phyloP scores from a whole-genome alignment of 257 asterid genomes.

The Solanum etuberosum region DNA sequence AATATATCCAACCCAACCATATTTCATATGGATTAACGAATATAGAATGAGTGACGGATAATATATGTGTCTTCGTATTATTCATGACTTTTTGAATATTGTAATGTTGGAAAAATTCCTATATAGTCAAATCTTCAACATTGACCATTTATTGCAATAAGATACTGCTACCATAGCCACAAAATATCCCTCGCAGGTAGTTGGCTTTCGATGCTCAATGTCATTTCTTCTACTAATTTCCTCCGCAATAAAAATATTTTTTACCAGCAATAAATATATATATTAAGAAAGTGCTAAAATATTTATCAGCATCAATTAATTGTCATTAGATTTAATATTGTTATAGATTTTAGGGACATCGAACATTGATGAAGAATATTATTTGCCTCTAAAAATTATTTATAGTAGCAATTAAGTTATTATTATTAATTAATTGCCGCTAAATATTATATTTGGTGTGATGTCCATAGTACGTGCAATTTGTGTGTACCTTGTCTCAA shows the following conservation, averaged over 20 bases:
- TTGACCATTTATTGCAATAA: neutral
- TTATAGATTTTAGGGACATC: too few species aligned
- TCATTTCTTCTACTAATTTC: neutral
- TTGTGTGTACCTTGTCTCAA: neutral
- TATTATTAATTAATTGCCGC: too few species aligned
- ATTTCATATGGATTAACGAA: neutral
- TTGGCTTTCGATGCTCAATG: neutral
- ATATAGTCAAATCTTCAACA: neutral
- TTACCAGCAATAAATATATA: too few species aligned
- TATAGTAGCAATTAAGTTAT: too few species aligned
- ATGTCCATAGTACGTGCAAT: neutral
- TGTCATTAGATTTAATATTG: too few species aligned
- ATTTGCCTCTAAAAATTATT: neutral
- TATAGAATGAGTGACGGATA: neutral
- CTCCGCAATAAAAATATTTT: too few species aligned
- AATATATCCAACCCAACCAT: neutral
- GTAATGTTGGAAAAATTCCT: neutral
- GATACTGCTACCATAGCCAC: neutral
- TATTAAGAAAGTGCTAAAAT: too few species aligned
- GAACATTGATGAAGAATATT: too few species aligned
- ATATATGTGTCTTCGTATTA: neutral
- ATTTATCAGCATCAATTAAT: too few species aligned
- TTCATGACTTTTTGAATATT: neutral
- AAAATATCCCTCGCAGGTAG: neutral
- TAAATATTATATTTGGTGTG: too few species aligned